Conservation (phyloP, 2,329 filamentous ascomycete species). For the Chrysoporthe puriensis region DNA sequence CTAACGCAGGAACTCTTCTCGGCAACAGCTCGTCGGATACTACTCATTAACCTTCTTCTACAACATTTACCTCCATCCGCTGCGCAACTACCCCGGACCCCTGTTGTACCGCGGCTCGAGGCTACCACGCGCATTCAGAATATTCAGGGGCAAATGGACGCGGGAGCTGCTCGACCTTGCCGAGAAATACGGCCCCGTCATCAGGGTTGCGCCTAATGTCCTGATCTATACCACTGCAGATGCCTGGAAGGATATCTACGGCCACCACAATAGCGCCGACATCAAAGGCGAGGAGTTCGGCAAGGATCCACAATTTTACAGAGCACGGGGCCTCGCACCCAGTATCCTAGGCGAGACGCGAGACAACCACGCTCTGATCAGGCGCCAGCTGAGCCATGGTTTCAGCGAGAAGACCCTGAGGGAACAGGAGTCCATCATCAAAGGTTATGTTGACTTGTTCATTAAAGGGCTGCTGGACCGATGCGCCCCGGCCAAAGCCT, state of each 20-base stretch:
- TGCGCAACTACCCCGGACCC: constrained; percentile 24
- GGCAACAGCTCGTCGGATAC: constrained; percentile 12
- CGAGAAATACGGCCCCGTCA: constrained; percentile 31
- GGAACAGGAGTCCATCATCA: constrained; percentile 38
- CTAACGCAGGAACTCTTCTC: background rate
- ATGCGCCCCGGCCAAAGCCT: background rate
- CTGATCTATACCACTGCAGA: constrained; percentile 23
- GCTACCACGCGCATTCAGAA: constrained; percentile 8
- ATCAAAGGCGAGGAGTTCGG: constrained; percentile 27
- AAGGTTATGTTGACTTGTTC: constrained; percentile 34
- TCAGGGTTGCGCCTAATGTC: constrained; percentile 27
- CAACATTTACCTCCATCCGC: constrained; percentile 29
- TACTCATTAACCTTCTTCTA: constrained; percentile 5
- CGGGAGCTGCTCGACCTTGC: constrained; percentile 7
- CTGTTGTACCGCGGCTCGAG: constrained; percentile 19
- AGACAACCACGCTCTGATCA: constrained; percentile 27
- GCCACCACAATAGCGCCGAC: constrained; percentile 22
- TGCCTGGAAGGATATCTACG: constrained; percentile 30
- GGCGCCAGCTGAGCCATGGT: constrained; percentile 34
- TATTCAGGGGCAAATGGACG: constrained; percentile 20
- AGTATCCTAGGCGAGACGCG: constrained; percentile 28
- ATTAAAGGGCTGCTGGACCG: constrained; percentile 26
- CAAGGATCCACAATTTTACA: constrained; percentile 28
- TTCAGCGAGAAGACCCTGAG: constrained; percentile 37
- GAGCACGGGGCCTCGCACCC: background rate